Conservation (phyloP, 192 early-diverging fungal genomes). For the Thamnidium elegans region DNA sequence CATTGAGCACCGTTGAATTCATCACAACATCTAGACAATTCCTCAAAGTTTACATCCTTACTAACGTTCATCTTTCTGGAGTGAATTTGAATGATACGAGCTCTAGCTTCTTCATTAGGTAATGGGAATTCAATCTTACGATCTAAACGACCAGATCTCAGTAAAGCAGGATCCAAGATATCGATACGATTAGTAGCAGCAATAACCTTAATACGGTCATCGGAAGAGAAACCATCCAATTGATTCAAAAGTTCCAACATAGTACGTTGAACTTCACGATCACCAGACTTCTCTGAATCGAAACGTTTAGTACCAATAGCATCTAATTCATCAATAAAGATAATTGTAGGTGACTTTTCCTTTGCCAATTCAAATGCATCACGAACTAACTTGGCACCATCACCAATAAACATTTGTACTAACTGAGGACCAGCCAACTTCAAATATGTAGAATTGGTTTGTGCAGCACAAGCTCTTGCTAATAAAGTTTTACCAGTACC, state of each 20-base stretch:
- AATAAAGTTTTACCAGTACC: slow-evolving; percentile 90
- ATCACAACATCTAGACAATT: slow-evolving; percentile 91
- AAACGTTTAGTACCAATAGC: slow-evolving; percentile 99
- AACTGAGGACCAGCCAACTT: slow-evolving; percentile 97
- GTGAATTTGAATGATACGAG: slow-evolving; percentile 96
- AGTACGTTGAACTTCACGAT: slow-evolving; percentile 97
- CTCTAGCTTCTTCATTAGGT: slow-evolving; percentile 91
- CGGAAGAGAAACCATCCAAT: slow-evolving; percentile 93
- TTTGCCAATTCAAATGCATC: slow-evolving; percentile 97
- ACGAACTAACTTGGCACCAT: slow-evolving; percentile 95
- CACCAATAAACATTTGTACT: slow-evolving; percentile 98
- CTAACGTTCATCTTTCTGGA: slow-evolving; percentile 98
- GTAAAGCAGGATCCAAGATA: slow-evolving; percentile 85
- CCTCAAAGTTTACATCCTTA: slow-evolving; percentile 92
- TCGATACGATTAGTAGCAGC: slow-evolving; percentile 97
- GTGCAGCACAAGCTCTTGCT: slow-evolving; percentile 97
- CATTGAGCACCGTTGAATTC: slow-evolving; percentile 99
- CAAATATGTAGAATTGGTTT: slow-evolving; percentile 92
- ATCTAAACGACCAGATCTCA: slow-evolving; percentile 87
- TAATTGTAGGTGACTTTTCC: slow-evolving; percentile 97
- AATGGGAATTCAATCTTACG: slow-evolving; percentile 93
- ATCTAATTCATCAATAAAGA: slow-evolving; percentile 99
- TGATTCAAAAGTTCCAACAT: slow-evolving; percentile 99
- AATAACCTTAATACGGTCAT: slow-evolving; percentile 98
- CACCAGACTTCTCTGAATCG: slow-evolving; percentile 94